Percentiles rank a stretch among this genome's conserved stretches.
These are phyloP conservation scores for Eucalyptus cladocalyx DNA, from an alignment of 345 rosid genomes.

Conservation along the genomic window DNA sequence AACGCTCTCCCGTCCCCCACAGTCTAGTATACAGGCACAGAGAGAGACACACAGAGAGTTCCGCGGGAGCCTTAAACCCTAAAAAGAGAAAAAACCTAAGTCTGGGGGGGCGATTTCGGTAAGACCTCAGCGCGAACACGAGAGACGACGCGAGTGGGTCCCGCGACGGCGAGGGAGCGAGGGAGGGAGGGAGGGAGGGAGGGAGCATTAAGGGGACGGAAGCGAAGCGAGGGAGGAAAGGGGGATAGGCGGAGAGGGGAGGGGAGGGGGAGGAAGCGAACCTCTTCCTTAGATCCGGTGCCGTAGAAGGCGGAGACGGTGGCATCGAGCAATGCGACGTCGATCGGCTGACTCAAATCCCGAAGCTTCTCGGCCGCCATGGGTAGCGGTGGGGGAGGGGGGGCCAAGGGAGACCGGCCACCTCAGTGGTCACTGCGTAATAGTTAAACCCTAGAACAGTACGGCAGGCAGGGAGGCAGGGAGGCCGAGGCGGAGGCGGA, in stretches of 20 bases:
- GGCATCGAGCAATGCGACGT: constrained; percentile 83
- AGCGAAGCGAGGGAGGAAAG: background rate
- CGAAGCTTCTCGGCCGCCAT: constrained; percentile 98
- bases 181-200: background rate
- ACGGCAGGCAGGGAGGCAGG: constrained; percentile 17
- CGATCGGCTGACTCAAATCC: constrained; percentile 93
- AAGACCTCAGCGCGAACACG: background rate
- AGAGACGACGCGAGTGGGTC: background rate
- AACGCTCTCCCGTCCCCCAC: background rate
- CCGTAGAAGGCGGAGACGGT: constrained; percentile 99
- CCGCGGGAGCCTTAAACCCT: background rate
- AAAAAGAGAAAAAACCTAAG: background rate
- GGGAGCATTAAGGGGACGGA: background rate
- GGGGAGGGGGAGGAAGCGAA: background rate
- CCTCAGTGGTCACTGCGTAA: background rate
- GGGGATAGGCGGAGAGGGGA: too few species aligned
- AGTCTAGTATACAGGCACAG: background rate
- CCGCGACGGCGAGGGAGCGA: background rate
- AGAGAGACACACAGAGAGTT: background rate
- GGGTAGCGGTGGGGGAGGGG: background rate
- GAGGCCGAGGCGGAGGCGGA: background rate
- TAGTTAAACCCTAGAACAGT: background rate
- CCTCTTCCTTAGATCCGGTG: constrained; percentile 99
- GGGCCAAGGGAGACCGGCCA: background rate
- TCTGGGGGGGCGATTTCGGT: background rate